Evolutionary conservation across 139 green algal species (phyloP).

Genomic region (Klebsormidium nitens): DNA sequence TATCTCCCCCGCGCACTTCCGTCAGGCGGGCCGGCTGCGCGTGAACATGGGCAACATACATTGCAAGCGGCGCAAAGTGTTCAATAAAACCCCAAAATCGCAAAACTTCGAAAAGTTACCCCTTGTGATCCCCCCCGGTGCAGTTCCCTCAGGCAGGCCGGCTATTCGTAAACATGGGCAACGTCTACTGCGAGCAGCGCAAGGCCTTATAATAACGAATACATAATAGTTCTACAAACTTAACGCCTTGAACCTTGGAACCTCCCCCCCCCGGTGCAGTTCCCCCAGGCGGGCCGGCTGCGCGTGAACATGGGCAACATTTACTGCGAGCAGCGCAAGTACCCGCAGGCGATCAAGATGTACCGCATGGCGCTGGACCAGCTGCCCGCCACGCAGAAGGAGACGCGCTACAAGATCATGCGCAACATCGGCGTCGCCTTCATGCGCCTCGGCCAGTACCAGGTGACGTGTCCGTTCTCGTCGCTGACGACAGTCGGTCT

Average conservation of each 20-base stretch:
- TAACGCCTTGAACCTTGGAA: too few relatives aligned
- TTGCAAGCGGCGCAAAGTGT: conserved; percentile 62
- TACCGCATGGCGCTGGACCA: conserved; percentile 85
- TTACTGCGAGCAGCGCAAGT: conserved; percentile 65
- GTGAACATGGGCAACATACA: conserved; percentile 88
- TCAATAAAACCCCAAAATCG: too few relatives aligned
- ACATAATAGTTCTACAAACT: too few relatives aligned
- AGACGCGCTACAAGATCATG: conserved; percentile 62
- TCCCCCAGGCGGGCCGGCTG: conserved; percentile 43
- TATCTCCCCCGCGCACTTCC: too few relatives aligned
- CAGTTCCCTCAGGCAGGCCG: conserved; percentile 26
- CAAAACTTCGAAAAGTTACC: too few relatives aligned
- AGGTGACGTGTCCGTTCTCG: too few relatives aligned
- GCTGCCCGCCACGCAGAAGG: conserved; percentile 53
- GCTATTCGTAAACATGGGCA: conserved; percentile 82
- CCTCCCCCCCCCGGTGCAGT: too few relatives aligned
- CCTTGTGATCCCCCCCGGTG: too few relatives aligned
- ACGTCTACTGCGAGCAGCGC: conserved; percentile 68
- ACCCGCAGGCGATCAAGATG: conserved; percentile 57
- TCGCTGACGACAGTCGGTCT: too few relatives aligned
- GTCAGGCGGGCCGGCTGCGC: conserved; percentile 50
- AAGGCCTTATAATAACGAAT: too few relatives aligned
- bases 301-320: conserved; percentile 87
- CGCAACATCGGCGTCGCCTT: conserved; percentile 78
- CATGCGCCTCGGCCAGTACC: conserved; percentile 71